Evolutionary conservation across 768 basidiomycete genomes (phyloP), one percentile per base, ranked within the genome.

Genomic region (Amanita rimosa): DNA sequence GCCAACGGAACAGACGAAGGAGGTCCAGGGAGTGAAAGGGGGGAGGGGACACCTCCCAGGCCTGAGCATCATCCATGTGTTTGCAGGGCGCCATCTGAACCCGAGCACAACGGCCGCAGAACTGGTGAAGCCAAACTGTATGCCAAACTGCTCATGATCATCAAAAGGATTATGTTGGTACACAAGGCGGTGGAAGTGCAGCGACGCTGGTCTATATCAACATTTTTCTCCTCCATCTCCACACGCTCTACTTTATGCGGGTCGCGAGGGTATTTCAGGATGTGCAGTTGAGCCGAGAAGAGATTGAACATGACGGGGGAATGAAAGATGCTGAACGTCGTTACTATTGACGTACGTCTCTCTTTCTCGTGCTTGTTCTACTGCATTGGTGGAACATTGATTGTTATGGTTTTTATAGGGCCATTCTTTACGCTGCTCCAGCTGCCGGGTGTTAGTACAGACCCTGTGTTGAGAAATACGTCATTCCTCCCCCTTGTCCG

Each of bases 61-160:
- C 47, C 76, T 99, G 48, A 96, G 85, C 57, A 96, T 99, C 53
- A 83, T 99, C 44, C 87, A 96, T 21, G 81, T 99, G 34, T 99
- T 99, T 60, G 94, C 95, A 0, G 96, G 95, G 24, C 81, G 85
- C 55, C 75, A 89, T 55, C 62, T 98, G 49, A 97, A 94, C 58
- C 70, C 85, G 4, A 81, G 81, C 0, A 97, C 95, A 0, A 86
- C 85, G 0, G 78, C 90, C 0, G 67, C 73, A 0, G 95, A 96
- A 51, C 78, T 99, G 36, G 76, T 98, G 44, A 75, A 78, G 26
- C 26, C 26, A 26, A 1, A 26, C 6, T 26, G 26, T 1, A 6
- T 7, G 4, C 26, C 26, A 7, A 26, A 4, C 26, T 26, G 6
- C 1, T 6, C 26, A 26, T 7, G 7, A 26, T 26, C 6, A 7